Evolutionary conservation across 2,329 filamentous ascomycete genomes (phyloP).

Genomic region (Colletotrichum aenigma): DNA sequence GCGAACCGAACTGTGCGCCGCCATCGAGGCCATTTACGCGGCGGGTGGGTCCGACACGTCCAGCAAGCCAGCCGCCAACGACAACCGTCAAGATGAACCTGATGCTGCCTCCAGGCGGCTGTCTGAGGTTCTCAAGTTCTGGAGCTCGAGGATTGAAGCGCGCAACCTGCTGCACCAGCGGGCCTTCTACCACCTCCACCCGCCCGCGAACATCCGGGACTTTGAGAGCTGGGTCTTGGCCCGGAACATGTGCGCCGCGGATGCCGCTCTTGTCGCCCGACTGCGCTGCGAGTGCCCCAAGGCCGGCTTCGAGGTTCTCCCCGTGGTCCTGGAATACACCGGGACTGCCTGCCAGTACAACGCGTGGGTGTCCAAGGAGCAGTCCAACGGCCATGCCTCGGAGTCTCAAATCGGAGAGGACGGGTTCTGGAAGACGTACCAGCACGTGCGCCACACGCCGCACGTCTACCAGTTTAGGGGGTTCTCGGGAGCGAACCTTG

Average conservation of each 20-base stretch:
- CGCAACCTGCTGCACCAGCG: neutral
- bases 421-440: slow-evolving; percentile 4
- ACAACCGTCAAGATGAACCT: neutral
- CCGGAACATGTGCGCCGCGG: neutral
- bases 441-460: slow-evolving; percentile 4
- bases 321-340: slow-evolving; percentile 10
- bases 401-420: neutral
- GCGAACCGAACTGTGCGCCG: neutral
- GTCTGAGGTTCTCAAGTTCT: neutral
- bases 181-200: slow-evolving; percentile 8
- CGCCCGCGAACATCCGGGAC: neutral
- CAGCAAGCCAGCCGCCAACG: neutral
- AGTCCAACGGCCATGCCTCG: neutral
- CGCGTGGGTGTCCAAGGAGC: neutral
- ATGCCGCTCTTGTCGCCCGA: neutral
- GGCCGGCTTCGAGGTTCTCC: slow-evolving; percentile 8
- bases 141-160: neutral
- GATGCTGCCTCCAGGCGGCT: neutral
- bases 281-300: neutral
- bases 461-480: neutral
- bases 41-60: neutral
- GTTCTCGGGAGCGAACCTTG: neutral
- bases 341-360: slow-evolving; percentile 1
- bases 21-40: slow-evolving; percentile 14
- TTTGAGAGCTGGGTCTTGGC: neutral